Evolutionary conservation across 495 filamentous ascomycete species (phyloP).

Genomic region (Neurospora africana): DNA sequence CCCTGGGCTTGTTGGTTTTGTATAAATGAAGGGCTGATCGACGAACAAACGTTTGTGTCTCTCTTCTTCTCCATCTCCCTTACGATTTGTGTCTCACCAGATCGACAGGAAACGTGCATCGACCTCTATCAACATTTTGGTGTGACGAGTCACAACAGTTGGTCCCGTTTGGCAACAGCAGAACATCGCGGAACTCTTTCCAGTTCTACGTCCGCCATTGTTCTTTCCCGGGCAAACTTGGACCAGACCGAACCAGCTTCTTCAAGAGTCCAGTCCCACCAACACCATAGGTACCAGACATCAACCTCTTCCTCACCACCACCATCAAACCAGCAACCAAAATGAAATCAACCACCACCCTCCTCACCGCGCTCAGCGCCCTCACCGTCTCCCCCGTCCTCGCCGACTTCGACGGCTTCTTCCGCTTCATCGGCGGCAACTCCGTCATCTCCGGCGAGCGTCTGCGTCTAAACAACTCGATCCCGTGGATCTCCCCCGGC

Average conservation of each 20-base stretch:
- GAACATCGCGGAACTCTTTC: not conserved
- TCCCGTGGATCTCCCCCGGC: slow-evolving; percentile 5
- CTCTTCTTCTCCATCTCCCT: not conserved
- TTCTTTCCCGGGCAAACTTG: not conserved
- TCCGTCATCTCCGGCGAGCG: slow-evolving; percentile 7
- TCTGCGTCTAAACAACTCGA: slow-evolving; percentile 12
- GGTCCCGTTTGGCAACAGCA: not conserved
- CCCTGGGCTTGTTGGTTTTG: not conserved
- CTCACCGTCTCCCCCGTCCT: not conserved
- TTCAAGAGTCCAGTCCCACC: not conserved
- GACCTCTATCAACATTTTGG: not conserved
- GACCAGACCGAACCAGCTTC: not conserved
- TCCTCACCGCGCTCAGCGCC: slow-evolving; percentile 2
- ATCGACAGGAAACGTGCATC: not conserved
- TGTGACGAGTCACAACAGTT: not conserved
- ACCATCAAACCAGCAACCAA: not conserved
- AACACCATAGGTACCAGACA: not conserved
- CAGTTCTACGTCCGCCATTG: not conserved
- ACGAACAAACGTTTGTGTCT: not conserved
- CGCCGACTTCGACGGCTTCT: slow-evolving; percentile 10
- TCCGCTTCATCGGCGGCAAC: slow-evolving; percentile 9
- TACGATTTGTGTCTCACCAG: not conserved
- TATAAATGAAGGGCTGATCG: not conserved
- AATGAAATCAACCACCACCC: slow-evolving; percentile 5
- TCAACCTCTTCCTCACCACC: not conserved